Evolutionary conservation across 2,329 filamentous ascomycete genomes (phyloP), one percentile per base, ranked within the genome.

Genomic region (Pestalotiopsis fici): DNA sequence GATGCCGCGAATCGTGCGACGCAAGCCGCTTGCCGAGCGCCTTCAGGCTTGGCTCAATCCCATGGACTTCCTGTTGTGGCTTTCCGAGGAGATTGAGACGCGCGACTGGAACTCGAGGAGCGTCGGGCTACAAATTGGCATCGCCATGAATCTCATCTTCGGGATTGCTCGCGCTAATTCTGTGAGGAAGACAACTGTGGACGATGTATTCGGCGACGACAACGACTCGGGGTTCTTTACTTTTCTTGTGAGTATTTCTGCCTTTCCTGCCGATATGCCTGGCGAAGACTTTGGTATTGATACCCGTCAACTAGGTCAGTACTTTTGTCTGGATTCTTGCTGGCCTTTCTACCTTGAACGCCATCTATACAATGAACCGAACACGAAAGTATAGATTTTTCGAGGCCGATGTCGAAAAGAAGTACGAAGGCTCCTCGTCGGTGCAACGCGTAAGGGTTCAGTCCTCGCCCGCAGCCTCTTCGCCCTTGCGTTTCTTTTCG

Each of bases 1-100:
- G n/a, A 86, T 88, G 83, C 78, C 94, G 86, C 94, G 94, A 74
- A 90, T 97, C 69, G 90, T 99, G 73, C 94, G 96, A 77, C 90
- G 90, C 74, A 89, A 89, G 77, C 91, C 96, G 78, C 87, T 97
- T 72, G 78, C 82, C 35, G 92, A 98, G 85, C 93, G 95, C 78
- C 87, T 98, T 78, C 89, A 90, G 77, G 86, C 92, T 66, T 90
- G 90, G 78, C 83, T 98, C 68, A 95, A 98, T 76, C 94, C 93
- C 3, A 91, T 93, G 82, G 96, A 99, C 81, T 93, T 95, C 75
- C 82, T 96, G 65, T 88, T 99, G 21, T 97, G 94, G 92, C 80
- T 97, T 2, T 97, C 93, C 0, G 95, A 98, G 78, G 93, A 97
- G 81, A 87, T 99, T 68, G 95, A 98, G 77, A 94, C 94, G 31